phyloP scores from a whole-genome alignment of 768 basidiomycete species.

The Crepidotus variabilis region DNA sequence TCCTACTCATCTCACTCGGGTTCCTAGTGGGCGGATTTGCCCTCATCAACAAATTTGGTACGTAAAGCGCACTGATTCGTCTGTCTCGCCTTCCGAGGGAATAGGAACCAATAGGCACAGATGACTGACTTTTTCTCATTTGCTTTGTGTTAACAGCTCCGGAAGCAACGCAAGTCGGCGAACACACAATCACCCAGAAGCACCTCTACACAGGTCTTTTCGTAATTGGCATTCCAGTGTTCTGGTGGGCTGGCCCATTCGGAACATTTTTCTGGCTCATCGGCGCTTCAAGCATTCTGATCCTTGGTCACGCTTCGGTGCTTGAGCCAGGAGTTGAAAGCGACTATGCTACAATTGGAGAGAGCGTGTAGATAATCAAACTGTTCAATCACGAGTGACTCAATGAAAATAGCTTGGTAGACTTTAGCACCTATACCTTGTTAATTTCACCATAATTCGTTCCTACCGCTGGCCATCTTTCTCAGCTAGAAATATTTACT shows the following conservation, averaged over 20 bases:
- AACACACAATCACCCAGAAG: conserved; percentile 83
- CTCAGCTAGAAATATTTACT: conserved; percentile 6
- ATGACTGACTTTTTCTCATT: neutral
- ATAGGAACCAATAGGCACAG: neutral
- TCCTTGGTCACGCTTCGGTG: conserved; percentile 81
- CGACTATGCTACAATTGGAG: conserved; percentile 83
- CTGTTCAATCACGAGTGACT: neutral
- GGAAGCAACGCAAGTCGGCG: conserved; percentile 81
- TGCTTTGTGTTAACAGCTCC: conserved; percentile 44
- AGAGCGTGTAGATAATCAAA: conserved; percentile 43
- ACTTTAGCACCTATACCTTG: too few species aligned
- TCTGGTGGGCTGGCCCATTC: conserved; percentile 75
- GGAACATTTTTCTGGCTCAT: conserved; percentile 93
- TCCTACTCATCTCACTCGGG: conserved; percentile 75
- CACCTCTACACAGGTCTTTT: conserved; percentile 86
- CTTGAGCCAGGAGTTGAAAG: conserved; percentile 96
- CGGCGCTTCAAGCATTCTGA: conserved; percentile 79
- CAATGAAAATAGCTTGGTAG: neutral
- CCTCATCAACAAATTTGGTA: conserved; percentile 87
- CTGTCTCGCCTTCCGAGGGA: neutral
- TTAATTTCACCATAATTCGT: conserved; percentile 14
- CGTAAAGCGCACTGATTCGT: conserved; percentile 6
- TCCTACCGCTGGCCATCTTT: too few species aligned
- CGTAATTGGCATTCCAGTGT: conserved; percentile 85
- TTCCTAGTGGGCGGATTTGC: conserved; percentile 93